Evolutionary conservation across 805 yeast species (phyloP), one percentile per base, ranked within the genome.

Genomic region (Nakazawaea ishiwadae): DNA sequence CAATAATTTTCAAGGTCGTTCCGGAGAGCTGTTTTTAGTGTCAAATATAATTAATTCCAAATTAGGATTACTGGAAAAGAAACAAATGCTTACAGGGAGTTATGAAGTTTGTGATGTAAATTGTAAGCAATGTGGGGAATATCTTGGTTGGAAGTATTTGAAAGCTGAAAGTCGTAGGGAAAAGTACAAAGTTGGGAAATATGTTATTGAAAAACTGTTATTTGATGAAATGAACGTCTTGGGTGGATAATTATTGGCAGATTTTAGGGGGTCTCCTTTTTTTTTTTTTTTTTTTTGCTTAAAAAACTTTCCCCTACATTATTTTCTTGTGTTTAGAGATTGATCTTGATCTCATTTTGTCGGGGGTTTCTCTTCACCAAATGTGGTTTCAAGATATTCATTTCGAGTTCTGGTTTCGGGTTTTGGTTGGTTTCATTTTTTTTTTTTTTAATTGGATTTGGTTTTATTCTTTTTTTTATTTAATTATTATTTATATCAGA

Each of bases 61-160:
- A 4, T 39, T 48, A n/a, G 57, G 56, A 1, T 42, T 37, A 11
- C 42, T 46, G 11, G 56, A 55, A 33, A 35, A 29, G 26, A 35
- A 35, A 18, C 19, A 63, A 29, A 80, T 81, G 87, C 62, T 71
- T 21, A 79, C 86, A 1, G 88, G 87, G 1, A 54, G 54, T 18
- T 81, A 78, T 49, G 51, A 64, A 0, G 83, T 81, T 3, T 70
- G 78, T 45, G 81, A 78, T 49, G 67, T 79, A 23, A 51, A 52
- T 28, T 81, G 88, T 51, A 72, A 68, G 34, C 73, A 71, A 47
- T 81, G 88, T 52, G 60, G 62, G 37, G 54, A 58, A 4, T 58
- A 71, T 39, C 60, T 81, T 14, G 88, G 87, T 3, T 81, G 88
- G 88, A 73, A 70, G 45, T 81, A 81, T 50, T 53, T 79, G 30